phyloP scores from a whole-genome alignment of 176 grass and related monocot genomes.

The Saccharum officinarum region DNA sequence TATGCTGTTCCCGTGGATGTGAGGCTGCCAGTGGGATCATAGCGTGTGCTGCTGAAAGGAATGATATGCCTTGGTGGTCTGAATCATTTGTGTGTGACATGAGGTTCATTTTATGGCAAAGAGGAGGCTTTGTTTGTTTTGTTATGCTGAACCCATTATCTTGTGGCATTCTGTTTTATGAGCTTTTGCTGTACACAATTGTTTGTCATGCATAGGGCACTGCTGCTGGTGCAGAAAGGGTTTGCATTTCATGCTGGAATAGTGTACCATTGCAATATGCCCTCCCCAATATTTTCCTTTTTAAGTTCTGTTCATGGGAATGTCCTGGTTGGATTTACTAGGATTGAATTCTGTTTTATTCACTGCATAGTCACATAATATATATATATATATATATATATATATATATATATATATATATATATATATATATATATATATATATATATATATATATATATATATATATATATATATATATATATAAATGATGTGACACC shows the following conservation, averaged over 20 bases:
- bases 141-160: neutral
- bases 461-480: neutral
- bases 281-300: neutral
- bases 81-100: neutral
- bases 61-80: neutral
- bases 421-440: neutral
- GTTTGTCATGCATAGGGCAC: neutral
- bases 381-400: neutral
- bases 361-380: neutral
- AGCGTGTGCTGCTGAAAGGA: conserved; percentile 2
- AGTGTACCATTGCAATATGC: neutral
- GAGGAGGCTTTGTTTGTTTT: neutral
- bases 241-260: neutral
- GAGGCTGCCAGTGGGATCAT: neutral
- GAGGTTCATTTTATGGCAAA: neutral
- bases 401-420: too few species aligned
- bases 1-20: conserved; percentile 13
- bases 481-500: neutral
- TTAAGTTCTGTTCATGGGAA: neutral
- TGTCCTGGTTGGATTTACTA: neutral
- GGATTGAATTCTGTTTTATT: neutral
- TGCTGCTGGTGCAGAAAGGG: neutral
- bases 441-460: neutral
- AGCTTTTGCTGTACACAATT: neutral
- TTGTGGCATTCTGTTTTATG: conserved; percentile 1